phyloP scores from a whole-genome alignment of 768 basidiomycete species.

The Xerocomellus chrysenteron region DNA sequence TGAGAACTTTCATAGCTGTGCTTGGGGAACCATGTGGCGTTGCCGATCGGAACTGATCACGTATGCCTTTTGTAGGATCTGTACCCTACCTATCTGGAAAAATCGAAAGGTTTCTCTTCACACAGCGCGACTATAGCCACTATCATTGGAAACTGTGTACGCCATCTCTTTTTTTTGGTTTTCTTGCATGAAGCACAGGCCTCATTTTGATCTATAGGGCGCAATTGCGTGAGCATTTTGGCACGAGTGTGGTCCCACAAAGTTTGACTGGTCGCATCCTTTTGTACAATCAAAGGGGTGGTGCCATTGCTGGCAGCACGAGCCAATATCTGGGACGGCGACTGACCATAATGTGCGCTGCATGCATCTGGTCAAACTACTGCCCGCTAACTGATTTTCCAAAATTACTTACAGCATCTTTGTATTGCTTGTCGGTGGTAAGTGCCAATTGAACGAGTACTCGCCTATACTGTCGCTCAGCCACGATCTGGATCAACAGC shows the following conservation, averaged over 20 bases:
- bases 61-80: slow-evolving; percentile 45
- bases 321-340: slow-evolving; percentile 81
- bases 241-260: slow-evolving; percentile 5
- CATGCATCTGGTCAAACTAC: not conserved
- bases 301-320: slow-evolving; percentile 65
- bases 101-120: slow-evolving; percentile 57
- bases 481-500: slow-evolving; percentile 18
- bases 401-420: slow-evolving; percentile 15
- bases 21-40: not conserved
- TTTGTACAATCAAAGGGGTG: slow-evolving; percentile 45
- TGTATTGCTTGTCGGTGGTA: slow-evolving; percentile 28
- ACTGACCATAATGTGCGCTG: slow-evolving; percentile 62
- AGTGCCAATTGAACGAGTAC: not conserved
- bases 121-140: slow-evolving; percentile 70
- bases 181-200: not conserved
- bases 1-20: slow-evolving; percentile 14
- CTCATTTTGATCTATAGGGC: slow-evolving; percentile 30
- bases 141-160: slow-evolving; percentile 74
- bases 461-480: not conserved
- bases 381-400: not conserved
- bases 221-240: slow-evolving; percentile 40
- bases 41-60: not conserved
- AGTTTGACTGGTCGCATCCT: not conserved
- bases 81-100: slow-evolving; percentile 76
- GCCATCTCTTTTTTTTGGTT: slow-evolving; percentile 15